Evolutionary conservation across 2,329 filamentous ascomycete species (phyloP).

Genomic region (Orbilia javanica): DNA sequence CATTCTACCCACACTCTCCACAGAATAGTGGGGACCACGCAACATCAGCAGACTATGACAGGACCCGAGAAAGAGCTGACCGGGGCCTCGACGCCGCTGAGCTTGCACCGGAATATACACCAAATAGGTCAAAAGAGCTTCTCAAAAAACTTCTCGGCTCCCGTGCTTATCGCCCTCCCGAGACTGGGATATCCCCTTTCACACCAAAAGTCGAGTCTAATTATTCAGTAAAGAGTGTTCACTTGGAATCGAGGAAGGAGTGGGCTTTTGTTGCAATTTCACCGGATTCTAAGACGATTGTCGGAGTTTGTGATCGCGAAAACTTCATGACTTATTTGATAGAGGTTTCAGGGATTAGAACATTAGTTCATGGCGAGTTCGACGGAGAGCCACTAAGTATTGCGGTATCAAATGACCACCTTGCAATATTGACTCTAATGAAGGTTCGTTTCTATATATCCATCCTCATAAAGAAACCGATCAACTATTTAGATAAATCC

Average conservation of each 20-base stretch:
- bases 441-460: constrained; percentile 41
- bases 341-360: constrained; percentile 20
- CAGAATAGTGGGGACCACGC: neutral
- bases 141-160: constrained; percentile 38
- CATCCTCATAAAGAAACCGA: neutral
- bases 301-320: constrained; percentile 53
- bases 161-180: constrained; percentile 16
- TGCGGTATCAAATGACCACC: constrained; percentile 46
- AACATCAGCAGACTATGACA: constrained; percentile 5
- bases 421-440: constrained; percentile 51
- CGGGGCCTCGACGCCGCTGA: neutral
- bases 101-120: neutral
- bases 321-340: constrained; percentile 44
- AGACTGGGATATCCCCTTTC: constrained; percentile 31
- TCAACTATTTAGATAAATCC: neutral
- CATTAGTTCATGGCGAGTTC: constrained; percentile 44
- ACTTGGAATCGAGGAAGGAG: constrained; percentile 42
- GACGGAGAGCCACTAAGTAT: constrained; percentile 43
- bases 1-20: neutral
- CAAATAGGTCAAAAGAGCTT: constrained; percentile 49
- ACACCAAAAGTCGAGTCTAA: constrained; percentile 19
- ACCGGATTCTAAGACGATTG: constrained; percentile 42
- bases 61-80: neutral
- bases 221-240: constrained; percentile 27
- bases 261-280: constrained; percentile 56